Conservation (phyloP, 2,329 filamentous ascomycete species). For the Neofusicoccum cordaticola region DNA sequence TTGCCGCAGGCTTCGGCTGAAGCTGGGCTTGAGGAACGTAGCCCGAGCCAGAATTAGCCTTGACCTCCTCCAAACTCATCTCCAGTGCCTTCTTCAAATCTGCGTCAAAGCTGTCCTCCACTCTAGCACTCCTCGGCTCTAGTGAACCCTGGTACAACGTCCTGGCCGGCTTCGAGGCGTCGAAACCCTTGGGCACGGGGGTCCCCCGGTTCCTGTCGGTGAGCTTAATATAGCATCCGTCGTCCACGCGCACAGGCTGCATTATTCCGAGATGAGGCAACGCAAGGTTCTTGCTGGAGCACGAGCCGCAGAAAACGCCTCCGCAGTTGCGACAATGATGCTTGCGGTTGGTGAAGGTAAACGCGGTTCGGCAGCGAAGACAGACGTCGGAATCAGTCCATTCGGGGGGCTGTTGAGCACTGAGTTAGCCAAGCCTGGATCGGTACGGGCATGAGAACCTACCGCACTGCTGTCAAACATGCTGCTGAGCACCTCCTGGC, state of each 20-base stretch:
- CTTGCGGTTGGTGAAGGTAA: slow-evolving; percentile 97
- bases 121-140: slow-evolving; percentile 85
- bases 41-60: slow-evolving; percentile 65
- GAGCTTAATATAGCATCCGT: slow-evolving; percentile 89
- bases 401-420: slow-evolving; percentile 72
- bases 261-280: slow-evolving; percentile 90
- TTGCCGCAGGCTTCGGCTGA: slow-evolving; percentile 32
- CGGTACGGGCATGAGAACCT: slow-evolving; percentile 34
- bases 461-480: slow-evolving; percentile 98
- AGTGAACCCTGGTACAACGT: slow-evolving; percentile 66
- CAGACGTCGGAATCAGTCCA: slow-evolving; percentile 98
- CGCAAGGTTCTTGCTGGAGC: slow-evolving; percentile 83
- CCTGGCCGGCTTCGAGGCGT: slow-evolving; percentile 55
- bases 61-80: slow-evolving; percentile 94
- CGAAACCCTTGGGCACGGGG: slow-evolving; percentile 44
- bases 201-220: slow-evolving; percentile 64
- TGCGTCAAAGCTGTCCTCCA: slow-evolving; percentile 90
- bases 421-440: background rate
- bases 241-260: slow-evolving; percentile 88
- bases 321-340: slow-evolving; percentile 98
- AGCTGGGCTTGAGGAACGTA: slow-evolving; percentile 66
- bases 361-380: slow-evolving; percentile 93
- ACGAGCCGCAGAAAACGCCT: slow-evolving; percentile 94
- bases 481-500: slow-evolving; percentile 81
- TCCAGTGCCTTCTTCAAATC: slow-evolving; percentile 90